Evolutionary conservation across 306 rosid species (phyloP).

Genomic region (Oxytropis ochrocephala): DNA sequence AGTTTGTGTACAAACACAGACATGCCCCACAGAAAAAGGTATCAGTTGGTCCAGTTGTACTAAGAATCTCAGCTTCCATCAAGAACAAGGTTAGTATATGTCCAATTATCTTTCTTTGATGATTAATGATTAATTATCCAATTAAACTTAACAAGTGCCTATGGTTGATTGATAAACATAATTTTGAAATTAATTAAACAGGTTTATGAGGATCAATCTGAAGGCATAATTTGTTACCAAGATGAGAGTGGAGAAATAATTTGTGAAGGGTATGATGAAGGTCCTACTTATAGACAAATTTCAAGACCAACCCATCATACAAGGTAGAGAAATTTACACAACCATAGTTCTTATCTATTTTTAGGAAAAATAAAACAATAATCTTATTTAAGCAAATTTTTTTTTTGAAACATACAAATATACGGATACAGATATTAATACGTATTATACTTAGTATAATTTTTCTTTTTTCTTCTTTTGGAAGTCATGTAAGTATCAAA

Average conservation of each 20-base stretch:
- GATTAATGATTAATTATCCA: background rate
- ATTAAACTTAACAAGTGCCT: background rate
- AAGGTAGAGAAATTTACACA: constrained; percentile 31
- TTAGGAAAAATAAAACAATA: too few relatives aligned
- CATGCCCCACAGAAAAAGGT: constrained; percentile 38
- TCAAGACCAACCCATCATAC: constrained; percentile 32
- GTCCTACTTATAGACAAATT: constrained; percentile 58
- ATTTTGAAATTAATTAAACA: constrained; percentile 8
- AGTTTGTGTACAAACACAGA: constrained; percentile 38
- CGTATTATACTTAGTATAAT: too few relatives aligned
- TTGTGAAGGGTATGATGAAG: constrained; percentile 94
- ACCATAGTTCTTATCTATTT: background rate
- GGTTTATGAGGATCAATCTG: constrained; percentile 75
- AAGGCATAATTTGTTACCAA: constrained; percentile 75
- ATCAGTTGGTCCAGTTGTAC: constrained; percentile 2
- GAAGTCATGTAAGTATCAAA: too few relatives aligned
- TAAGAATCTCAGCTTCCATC: constrained; percentile 58
- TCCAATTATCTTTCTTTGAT: background rate
- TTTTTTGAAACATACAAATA: too few relatives aligned
- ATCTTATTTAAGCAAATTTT: too few relatives aligned
- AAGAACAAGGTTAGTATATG: constrained; percentile 55
- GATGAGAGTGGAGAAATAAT: constrained; percentile 78
- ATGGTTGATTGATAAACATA: background rate
- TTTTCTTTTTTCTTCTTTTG: too few relatives aligned
- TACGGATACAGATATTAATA: too few relatives aligned